These are phyloP conservation scores for Thelephora terrestris DNA, from an alignment of 1,284 basidiomycete genomes.

Conservation along the genomic window DNA sequence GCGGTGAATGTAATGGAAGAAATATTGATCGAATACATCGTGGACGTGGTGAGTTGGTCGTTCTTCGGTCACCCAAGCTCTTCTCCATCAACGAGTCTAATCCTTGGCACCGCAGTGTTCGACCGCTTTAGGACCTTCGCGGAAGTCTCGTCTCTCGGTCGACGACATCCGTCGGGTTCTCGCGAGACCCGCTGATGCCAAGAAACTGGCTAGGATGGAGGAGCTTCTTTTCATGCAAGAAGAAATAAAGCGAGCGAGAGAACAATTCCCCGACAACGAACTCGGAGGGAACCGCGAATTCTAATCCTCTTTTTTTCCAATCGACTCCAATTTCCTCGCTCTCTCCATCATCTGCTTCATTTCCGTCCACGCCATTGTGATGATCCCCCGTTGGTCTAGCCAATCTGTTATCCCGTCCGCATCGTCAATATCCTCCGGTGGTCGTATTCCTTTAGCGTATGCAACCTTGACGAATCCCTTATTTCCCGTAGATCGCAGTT, in stretches of 20 bases:
- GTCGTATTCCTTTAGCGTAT: slow-evolving; percentile 39
- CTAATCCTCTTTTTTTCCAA: slow-evolving; percentile 34
- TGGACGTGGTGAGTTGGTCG: slow-evolving; percentile 61
- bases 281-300: not conserved
- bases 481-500: slow-evolving; percentile 29
- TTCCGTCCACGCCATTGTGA: slow-evolving; percentile 58
- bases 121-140: slow-evolving; percentile 55
- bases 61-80: not conserved
- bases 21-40: slow-evolving; percentile 85
- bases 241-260: slow-evolving; percentile 81
- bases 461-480: slow-evolving; percentile 45
- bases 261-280: slow-evolving; percentile 51
- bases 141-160: slow-evolving; percentile 63
- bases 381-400: slow-evolving; percentile 63
- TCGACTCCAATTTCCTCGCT: slow-evolving; percentile 50
- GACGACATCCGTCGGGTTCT: slow-evolving; percentile 74
- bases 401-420: slow-evolving; percentile 74
- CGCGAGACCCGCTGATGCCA: slow-evolving; percentile 69
- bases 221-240: slow-evolving; percentile 87
- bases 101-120: slow-evolving; percentile 41
- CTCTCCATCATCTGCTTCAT: slow-evolving; percentile 64
- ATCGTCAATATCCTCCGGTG: slow-evolving; percentile 54
- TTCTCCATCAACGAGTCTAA: slow-evolving; percentile 4
- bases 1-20: slow-evolving; percentile 91
- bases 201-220: slow-evolving; percentile 83